Percentiles rank a stretch among this genome's conserved stretches.
phyloP scores from a whole-genome alignment of 2,329 filamentous ascomycete species.

The Hirsutella thompsonii region DNA sequence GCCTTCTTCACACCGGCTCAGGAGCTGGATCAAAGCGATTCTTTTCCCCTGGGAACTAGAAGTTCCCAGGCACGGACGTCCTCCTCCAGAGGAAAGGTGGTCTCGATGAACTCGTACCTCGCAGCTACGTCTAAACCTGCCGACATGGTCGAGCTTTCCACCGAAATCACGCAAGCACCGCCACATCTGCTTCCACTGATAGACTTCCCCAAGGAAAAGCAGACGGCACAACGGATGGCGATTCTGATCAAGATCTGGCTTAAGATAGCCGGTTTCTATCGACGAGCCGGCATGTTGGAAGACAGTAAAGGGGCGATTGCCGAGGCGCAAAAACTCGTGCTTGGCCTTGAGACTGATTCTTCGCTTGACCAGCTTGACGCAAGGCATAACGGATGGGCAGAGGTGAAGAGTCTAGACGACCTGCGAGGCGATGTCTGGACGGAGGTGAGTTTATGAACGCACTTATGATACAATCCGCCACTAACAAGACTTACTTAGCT shows the following conservation, averaged over 20 bases:
- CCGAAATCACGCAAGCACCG: conserved; percentile 28
- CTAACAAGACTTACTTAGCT: conserved; percentile 34
- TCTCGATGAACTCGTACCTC: conserved; percentile 32
- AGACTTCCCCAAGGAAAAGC: conserved; percentile 41
- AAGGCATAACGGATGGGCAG: conserved; percentile 60
- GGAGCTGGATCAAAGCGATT: conserved; percentile 27
- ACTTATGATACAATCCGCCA: background rate
- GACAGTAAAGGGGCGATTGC: conserved; percentile 69
- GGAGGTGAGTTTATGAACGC: conserved; percentile 46
- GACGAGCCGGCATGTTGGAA: conserved; percentile 64
- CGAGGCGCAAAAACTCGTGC: conserved; percentile 69
- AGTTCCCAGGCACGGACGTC: conserved; percentile 25
- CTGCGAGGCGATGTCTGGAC: conserved; percentile 73
- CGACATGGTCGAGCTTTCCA: conserved; percentile 24
- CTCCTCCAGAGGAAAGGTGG: conserved; percentile 27
- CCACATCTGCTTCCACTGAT: conserved; percentile 36
- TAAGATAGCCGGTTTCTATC: conserved; percentile 78
- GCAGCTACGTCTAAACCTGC: conserved; percentile 23
- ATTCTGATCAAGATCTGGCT: conserved; percentile 75
- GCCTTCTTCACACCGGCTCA: conserved; percentile 34
- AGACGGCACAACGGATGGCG: conserved; percentile 33
- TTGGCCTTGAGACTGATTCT: conserved; percentile 54
- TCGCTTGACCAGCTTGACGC: conserved; percentile 47
- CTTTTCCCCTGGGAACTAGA: conserved; percentile 29
- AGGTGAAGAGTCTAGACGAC: conserved; percentile 69